These are phyloP conservation scores for Rosa multiflora DNA, from an alignment of 306 rosid species.

Conservation along the genomic window DNA sequence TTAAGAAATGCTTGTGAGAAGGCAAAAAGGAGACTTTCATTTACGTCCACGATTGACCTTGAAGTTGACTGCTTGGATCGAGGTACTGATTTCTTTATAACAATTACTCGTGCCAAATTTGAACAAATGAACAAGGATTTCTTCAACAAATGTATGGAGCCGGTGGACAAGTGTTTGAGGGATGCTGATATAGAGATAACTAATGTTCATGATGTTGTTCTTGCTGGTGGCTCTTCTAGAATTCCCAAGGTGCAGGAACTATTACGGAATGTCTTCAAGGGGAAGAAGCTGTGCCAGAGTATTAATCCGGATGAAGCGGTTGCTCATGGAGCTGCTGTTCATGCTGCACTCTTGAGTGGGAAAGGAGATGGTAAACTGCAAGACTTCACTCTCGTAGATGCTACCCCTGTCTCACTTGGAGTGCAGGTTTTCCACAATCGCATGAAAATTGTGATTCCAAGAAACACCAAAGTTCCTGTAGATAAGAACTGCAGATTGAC, in stretches of 20 bases:
- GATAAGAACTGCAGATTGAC: neutral
- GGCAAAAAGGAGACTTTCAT: neutral
- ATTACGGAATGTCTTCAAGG: neutral
- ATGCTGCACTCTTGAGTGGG: conserved; percentile 13
- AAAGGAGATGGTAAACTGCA: neutral
- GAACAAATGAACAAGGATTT: neutral
- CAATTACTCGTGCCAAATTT: neutral
- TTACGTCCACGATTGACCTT: neutral
- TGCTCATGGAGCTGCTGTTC: neutral
- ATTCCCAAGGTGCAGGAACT: neutral
- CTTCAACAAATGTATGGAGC: neutral
- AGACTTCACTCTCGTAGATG: conserved; percentile 5
- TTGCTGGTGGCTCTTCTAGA: neutral
- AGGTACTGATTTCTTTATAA: neutral
- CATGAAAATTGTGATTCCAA: neutral
- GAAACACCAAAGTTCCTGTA: neutral
- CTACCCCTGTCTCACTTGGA: neutral
- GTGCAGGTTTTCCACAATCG: rapidly evolving
- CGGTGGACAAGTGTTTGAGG: neutral
- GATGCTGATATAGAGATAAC: neutral
- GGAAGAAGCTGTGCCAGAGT: neutral
- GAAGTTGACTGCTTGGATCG: neutral
- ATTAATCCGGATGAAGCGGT: neutral
- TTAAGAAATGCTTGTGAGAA: conserved; percentile 6
- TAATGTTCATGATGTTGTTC: neutral